Base-by-base conservation (phyloP, 257 asterid species). In the Schizonepeta tenuifolia region DNA sequence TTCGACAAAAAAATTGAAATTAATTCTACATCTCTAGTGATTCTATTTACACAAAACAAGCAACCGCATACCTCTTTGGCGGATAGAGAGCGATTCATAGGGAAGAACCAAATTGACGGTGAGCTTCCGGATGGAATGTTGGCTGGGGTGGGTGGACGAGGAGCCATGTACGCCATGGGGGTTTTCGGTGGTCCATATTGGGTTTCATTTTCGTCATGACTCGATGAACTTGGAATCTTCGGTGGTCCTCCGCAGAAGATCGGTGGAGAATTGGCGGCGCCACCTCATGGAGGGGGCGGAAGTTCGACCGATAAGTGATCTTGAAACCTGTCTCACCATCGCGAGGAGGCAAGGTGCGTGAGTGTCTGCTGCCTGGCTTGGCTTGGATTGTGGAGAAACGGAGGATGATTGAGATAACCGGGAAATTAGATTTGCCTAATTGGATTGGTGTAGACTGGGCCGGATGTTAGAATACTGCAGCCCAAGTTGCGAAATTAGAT, bases 51-150 rank as follows among this genome's bases (percentile, higher is more conserved):
- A 31, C 1, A 31, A 31, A 31, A 31, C 36, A 31, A 31, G 6
- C 7, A 51, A 54, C 7, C 7, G 1, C 5, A 13, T 54, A 54
- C 97, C 96, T 91, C 85, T 71, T 89, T 89, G 72, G 79, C 82
- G 60, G 87, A 58, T 55, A 83, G 82, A 26, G 81, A 44, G 17
- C n/a, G 97, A 82, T 11, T 81, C 81, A 60, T 91, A 89, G n/a
- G 96, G 97, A 75, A 91, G 95, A 74, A 89, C 95, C 55, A 91
- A 79, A 78, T 91, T 91, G 84, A 91, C 85, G 10, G 96, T 91
- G 83, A 89, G 96, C 79, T 91, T 91, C 0, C n/a, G 0, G 96
- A 75, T 9, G 96, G 96, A 47, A 91, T 86, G 9, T 90, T 78
- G 54, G 88, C 72, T 1, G 95, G 96, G 7, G 82, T 80, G 3